A percentile compares a stretch with the other conserved stretches of the same genome.
Evolutionary conservation across 768 basidiomycete species (phyloP).

Genomic region (Cyclocybe cylindracea): DNA sequence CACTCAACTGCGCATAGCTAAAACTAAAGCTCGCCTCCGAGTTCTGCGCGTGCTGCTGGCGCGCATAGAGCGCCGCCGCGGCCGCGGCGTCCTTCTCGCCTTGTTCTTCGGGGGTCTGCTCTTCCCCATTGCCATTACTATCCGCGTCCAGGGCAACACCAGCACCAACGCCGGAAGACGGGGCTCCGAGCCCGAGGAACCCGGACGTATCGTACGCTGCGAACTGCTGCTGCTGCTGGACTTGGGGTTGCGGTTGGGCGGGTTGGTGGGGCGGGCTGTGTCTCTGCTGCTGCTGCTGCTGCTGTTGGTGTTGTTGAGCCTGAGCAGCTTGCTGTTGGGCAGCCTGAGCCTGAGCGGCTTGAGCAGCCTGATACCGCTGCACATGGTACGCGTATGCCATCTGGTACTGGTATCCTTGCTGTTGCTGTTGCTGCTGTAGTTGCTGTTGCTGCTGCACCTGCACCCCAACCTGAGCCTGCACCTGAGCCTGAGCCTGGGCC

Average conservation of each 20-base stretch:
- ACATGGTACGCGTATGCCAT: background rate
- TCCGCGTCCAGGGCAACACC: slow-evolving; percentile 3
- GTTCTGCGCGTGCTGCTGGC: slow-evolving; percentile 17
- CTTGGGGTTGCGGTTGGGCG: too few species aligned
- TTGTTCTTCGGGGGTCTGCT: background rate
- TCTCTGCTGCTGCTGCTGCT: slow-evolving; percentile 14
- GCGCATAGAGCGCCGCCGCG: slow-evolving; percentile 5
- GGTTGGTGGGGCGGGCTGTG: slow-evolving; percentile 9
- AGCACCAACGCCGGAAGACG: slow-evolving; percentile 9
- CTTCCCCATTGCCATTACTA: too few species aligned
- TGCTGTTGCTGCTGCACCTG: slow-evolving; percentile 35
- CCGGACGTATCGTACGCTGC: too few species aligned
- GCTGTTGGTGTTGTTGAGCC: slow-evolving; percentile 13
- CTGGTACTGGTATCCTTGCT: background rate
- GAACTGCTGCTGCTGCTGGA: background rate
- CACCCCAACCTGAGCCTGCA: too few species aligned
- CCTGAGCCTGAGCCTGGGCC: slow-evolving; percentile 11
- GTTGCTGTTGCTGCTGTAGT: slow-evolving; percentile 11
- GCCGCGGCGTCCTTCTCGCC: slow-evolving; percentile 2
- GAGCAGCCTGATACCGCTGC: slow-evolving; percentile 2
- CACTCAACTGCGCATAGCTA: too few species aligned
- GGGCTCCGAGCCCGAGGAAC: too few species aligned
- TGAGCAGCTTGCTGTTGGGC: slow-evolving; percentile 16
- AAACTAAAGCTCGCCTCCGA: too few species aligned
- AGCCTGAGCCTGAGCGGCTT: slow-evolving; percentile 25